Percentiles rank a stretch among this genome's conserved stretches.
phyloP scores from a whole-genome alignment of 2,329 filamentous ascomycete genomes.

The Tolypocladium amazonense region DNA sequence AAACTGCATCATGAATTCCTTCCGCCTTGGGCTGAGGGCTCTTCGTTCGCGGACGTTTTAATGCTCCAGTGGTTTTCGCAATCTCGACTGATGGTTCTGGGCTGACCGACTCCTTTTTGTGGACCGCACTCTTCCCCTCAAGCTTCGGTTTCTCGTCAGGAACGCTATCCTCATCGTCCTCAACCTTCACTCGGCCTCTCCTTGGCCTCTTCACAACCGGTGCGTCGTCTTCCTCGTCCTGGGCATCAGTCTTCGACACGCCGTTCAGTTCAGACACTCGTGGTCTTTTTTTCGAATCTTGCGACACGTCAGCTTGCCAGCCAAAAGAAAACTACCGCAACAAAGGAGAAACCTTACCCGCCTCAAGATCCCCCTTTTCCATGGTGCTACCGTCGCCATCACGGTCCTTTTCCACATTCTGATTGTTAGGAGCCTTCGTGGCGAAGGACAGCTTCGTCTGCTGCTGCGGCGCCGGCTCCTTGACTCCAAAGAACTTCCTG shows the following conservation, averaged over 20 bases:
- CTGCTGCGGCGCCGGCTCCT: slow-evolving; percentile 46
- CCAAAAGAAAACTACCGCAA: not conserved
- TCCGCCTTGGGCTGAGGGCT: slow-evolving; percentile 5
- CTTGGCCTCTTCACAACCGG: slow-evolving; percentile 50
- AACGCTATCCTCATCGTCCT: slow-evolving; percentile 41
- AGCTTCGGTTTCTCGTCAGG: slow-evolving; percentile 24
- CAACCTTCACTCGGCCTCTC: slow-evolving; percentile 32
- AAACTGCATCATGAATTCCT: not conserved
- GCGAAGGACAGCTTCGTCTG: slow-evolving; percentile 74
- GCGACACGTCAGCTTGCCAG: not conserved
- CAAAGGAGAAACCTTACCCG: slow-evolving; percentile 19
- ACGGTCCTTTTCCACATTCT: slow-evolving; percentile 17
- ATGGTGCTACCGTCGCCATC: slow-evolving; percentile 19
- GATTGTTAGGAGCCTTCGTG: slow-evolving; percentile 37
- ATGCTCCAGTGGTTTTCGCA: not conserved
- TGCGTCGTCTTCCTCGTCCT: slow-evolving; percentile 45
- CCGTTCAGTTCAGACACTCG: slow-evolving; percentile 13
- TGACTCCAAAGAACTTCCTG: slow-evolving; percentile 77
- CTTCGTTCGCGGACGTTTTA: not conserved
- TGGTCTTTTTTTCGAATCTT: slow-evolving; percentile 37
- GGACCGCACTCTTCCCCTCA: slow-evolving; percentile 6
- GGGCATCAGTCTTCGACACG: slow-evolving; percentile 21
- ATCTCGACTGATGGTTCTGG: slow-evolving; percentile 10
- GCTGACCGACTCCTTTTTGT: slow-evolving; percentile 11
- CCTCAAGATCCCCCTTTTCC: slow-evolving; percentile 26